These are phyloP conservation scores for Fraxinus ornus DNA, from an alignment of 305 asterid genomes.

Conservation along the genomic window DNA sequence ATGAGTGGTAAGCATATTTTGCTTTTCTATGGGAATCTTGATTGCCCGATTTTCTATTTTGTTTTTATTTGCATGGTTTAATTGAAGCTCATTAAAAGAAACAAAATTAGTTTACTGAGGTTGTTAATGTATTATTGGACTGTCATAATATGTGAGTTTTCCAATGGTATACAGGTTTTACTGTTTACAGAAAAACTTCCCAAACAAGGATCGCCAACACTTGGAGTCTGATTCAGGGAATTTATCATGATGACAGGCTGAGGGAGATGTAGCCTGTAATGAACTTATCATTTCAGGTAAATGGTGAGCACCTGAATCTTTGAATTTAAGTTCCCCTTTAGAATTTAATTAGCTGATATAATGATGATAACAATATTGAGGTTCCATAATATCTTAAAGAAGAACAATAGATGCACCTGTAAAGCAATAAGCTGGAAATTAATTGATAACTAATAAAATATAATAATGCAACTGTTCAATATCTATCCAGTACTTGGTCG, in stretches of 20 bases:
- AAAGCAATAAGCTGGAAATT: background rate
- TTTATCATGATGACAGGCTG: background rate
- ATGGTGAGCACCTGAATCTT: background rate
- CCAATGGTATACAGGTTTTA: background rate
- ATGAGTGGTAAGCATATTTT: slow-evolving; percentile 36
- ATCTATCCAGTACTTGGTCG: background rate
- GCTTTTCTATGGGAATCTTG: slow-evolving; percentile 6
- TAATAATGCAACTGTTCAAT: background rate
- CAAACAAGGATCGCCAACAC: background rate
- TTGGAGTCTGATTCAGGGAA: background rate
- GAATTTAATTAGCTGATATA: background rate
- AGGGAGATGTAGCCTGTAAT: background rate
- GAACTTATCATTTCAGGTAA: background rate
- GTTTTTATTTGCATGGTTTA: background rate
- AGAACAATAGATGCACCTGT: background rate
- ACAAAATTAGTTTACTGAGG: background rate
- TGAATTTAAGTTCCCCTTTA: background rate
- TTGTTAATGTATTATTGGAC: background rate
- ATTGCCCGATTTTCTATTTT: background rate
- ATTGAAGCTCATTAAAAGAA: slow-evolving; percentile 3
- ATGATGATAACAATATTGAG: background rate
- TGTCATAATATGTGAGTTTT: background rate
- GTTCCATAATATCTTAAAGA: background rate
- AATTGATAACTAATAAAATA: background rate
- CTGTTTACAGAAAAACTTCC: background rate